Conservation (phyloP, 2,329 filamentous ascomycete species). For the Aureobasidium uvarum region DNA sequence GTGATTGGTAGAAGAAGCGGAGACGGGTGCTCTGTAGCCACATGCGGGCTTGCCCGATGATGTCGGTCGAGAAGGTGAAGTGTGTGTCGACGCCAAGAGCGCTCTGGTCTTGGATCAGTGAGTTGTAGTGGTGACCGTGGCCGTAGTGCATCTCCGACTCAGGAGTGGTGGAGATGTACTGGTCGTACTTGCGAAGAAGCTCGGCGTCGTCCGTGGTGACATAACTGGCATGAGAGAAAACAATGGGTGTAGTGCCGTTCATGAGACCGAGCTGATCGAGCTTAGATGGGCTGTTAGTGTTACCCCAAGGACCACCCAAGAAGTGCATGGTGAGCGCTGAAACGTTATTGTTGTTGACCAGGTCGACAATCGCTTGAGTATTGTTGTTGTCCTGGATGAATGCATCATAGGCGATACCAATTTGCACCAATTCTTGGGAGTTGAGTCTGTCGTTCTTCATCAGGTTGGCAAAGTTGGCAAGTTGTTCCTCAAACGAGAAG, state of each 20-base stretch:
- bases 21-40: slow-evolving; percentile 20
- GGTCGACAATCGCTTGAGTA: not conserved
- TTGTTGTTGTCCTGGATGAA: slow-evolving; percentile 16
- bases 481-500: slow-evolving; percentile 8
- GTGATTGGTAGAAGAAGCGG: slow-evolving; percentile 12
- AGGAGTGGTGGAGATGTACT: slow-evolving; percentile 58
- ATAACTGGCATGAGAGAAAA: slow-evolving; percentile 55
- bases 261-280: slow-evolving; percentile 4
- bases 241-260: slow-evolving; percentile 44
- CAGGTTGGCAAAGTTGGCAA: slow-evolving; percentile 6
- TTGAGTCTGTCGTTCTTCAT: slow-evolving; percentile 12
- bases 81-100: slow-evolving; percentile 57
- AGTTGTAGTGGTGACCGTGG: slow-evolving; percentile 49
- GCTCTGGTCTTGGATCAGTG: slow-evolving; percentile 52
- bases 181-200: slow-evolving; percentile 51
- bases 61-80: slow-evolving; percentile 52
- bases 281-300: not conserved
- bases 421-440: not conserved
- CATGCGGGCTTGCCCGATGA: slow-evolving; percentile 23
- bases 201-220: slow-evolving; percentile 43
- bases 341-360: slow-evolving; percentile 6
- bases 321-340: slow-evolving; percentile 11
- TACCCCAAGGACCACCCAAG: not conserved
- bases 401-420: not conserved
- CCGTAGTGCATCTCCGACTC: slow-evolving; percentile 61